These are phyloP conservation scores for Alternaria sp. DNA, from an alignment of 2,329 filamentous ascomycete species.

Conservation along the genomic window DNA sequence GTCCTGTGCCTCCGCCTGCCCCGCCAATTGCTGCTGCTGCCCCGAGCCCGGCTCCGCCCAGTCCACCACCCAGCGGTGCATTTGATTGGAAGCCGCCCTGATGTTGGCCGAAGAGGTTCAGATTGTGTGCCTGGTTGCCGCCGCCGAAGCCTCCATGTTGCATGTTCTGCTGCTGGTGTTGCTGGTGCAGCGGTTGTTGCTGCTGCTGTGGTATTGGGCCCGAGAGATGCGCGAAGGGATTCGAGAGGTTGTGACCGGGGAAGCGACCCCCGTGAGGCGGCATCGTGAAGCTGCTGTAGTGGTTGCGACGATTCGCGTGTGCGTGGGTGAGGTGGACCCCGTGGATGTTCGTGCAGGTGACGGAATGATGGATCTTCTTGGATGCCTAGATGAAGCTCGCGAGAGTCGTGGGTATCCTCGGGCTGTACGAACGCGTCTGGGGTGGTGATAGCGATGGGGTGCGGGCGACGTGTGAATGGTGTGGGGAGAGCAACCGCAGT, in stretches of 20 bases:
- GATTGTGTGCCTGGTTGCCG: slow-evolving; percentile 64
- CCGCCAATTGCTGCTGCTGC: slow-evolving; percentile 61
- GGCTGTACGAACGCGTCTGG: not conserved
- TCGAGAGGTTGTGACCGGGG: slow-evolving; percentile 63
- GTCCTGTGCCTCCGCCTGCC: slow-evolving; percentile 65
- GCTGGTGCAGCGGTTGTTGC: slow-evolving; percentile 51
- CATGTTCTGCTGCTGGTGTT: slow-evolving; percentile 62
- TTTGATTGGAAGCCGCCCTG: slow-evolving; percentile 55
- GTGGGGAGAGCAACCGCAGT: slow-evolving; percentile 8
- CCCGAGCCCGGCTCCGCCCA: slow-evolving; percentile 63
- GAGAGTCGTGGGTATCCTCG: not conserved
- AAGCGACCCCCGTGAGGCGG: slow-evolving; percentile 65
- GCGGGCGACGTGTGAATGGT: slow-evolving; percentile 3
- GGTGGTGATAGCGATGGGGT: not conserved
- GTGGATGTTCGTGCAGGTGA: not conserved
- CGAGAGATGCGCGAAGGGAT: slow-evolving; percentile 63
- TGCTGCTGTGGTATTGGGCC: slow-evolving; percentile 48
- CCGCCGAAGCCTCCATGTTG: slow-evolving; percentile 71
- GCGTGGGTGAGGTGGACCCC: not conserved
- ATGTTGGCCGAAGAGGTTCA: slow-evolving; percentile 59
- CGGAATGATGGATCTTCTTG: not conserved
- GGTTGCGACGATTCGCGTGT: slow-evolving; percentile 25
- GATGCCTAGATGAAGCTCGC: not conserved
- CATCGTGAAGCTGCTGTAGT: slow-evolving; percentile 52
- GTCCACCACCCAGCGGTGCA: slow-evolving; percentile 61